A percentile compares a stretch with the other conserved stretches of the same genome.
Conservation (phyloP, 2,329 filamentous ascomycete genomes). For the Chrysoporthe deuterocubensis region DNA sequence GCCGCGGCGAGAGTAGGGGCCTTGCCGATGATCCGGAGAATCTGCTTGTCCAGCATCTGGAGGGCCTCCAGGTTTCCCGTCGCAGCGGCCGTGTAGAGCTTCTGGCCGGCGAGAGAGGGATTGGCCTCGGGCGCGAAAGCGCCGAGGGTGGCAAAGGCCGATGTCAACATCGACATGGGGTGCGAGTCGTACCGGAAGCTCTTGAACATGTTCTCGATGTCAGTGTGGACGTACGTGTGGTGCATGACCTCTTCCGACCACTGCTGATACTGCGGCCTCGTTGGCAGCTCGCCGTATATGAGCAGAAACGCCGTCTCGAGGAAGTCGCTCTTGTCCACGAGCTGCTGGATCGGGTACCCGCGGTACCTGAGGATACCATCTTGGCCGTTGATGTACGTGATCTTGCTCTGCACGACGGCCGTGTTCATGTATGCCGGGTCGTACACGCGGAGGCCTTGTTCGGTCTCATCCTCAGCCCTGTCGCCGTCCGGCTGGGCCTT, state of each 20-base stretch:
- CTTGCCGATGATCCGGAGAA: conserved; percentile 56
- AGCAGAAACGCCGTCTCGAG: conserved; percentile 55
- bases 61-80: conserved; percentile 46
- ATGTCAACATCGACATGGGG: conserved; percentile 56
- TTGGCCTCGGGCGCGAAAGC: conserved; percentile 55
- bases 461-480: conserved; percentile 51
- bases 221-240: conserved; percentile 54
- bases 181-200: conserved; percentile 56
- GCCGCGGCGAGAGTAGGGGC: conserved; percentile 55
- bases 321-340: conserved; percentile 54
- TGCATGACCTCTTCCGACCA: conserved; percentile 56
- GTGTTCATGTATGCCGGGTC: conserved; percentile 60
- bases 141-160: conserved; percentile 53
- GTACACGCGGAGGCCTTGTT: conserved; percentile 53
- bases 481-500: conserved; percentile 38
- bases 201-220: conserved; percentile 55
- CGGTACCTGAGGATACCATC: conserved; percentile 57
- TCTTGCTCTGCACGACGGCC: conserved; percentile 52
- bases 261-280: conserved; percentile 41
- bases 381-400: conserved; percentile 58
- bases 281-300: conserved; percentile 56
- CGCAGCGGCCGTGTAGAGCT: conserved; percentile 53
- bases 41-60: conserved; percentile 53
- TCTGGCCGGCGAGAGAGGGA: conserved; percentile 53
- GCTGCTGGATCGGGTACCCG: conserved; percentile 55